Base-by-base conservation (phyloP, 2,329 filamentous ascomycete species). In the Graphilbum fragrans region DNA sequence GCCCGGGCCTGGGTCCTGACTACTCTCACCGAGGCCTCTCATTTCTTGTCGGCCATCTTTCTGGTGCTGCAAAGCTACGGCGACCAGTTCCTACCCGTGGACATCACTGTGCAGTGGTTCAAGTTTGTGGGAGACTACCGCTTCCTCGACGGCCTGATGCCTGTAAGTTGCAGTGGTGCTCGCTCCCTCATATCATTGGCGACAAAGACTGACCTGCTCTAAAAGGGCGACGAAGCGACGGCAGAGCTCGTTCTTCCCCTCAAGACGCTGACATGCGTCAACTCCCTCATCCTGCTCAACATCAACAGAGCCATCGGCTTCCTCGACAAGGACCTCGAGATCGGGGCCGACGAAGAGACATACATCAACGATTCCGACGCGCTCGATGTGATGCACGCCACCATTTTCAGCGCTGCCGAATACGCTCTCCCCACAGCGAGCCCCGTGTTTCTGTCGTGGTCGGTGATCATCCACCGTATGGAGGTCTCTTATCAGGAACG, bases 401-500 rank as follows among this genome's bases (percentile, higher is more conserved):
- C 81, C n/a, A 68, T 94, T 27, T 61, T 80, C 20, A 64, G 67
- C 42, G 74, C 78, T 8, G 71, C 76, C 12, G 67, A 67, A 22
- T 55, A 61, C 18, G 70, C 70, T 16, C 66, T 74, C n/a, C 64
- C 68, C 31, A 74, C 75, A 29, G 82, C 83, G 18, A 77, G 75
- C 42, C 85, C 86, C 2, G 77, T 84, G 17, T 72, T 86, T 18
- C 83, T 93, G 49, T 76, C 83, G 3, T 96, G 88, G 88, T 77
- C 80, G 4, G 66, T 90, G 37, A 73, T 94, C 21, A 66, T 88
- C 10, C 74, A 82, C 52, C 70, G 73, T 21, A 76, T 92, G 63
- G 75, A 77, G 49, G 63, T 75, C 34, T 73, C 74, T 12, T 81
- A 78, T 48, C 68, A 74, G 43, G 67, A 67, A 39, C 67, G 80